Evolutionary conservation across 2,329 filamentous ascomycete genomes (phyloP), one percentile per base, ranked within the genome.

Genomic region (Venturia oleaginea): DNA sequence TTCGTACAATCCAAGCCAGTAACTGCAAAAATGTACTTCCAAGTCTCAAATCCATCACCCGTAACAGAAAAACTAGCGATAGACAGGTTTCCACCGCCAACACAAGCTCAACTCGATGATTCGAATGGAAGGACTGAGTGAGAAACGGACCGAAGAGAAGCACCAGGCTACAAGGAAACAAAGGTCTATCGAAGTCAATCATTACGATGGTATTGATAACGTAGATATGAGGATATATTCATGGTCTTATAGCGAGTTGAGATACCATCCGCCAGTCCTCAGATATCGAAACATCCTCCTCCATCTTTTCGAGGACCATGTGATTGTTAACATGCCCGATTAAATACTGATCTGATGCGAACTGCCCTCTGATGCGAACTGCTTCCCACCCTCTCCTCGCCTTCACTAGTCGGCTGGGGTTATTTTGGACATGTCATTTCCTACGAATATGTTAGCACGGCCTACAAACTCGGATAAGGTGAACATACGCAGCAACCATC

Each of bases 1-100:
- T 43, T 43, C 42, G 5, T 43, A 7, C 60, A 62, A 27, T 43
- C 42, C 17, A 37, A 62, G 17, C 61, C 61, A 22, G 61, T 55
- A 7, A 63, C 61, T 3, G n/a, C 15, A 30, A 63, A 63, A 27
- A 3, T 55, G 19, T 63, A 37, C 19, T 37, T 54, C 61, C 61
- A 63, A 30, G 17, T 54, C 10, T 43, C 61, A 57, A 63, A 63
- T 7, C 61, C 61, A 32, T 37, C 59, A 5, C 61, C 61, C n/a
- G 61, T 63, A 6, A 63, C 43, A 13, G 61, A 63, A 4, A 63
- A 27, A 32, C 61, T 43, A 24, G 43, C 43, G 19, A 63, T 17
- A 34, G 48, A 59, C 22, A 63, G 19, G 7, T 40, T 54, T 4
- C 42, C 37, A 22, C 27, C 48, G 8, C 22, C 13, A 5, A 63